Conservation (phyloP, 306 rosid genomes). For the Mimosa pudica region DNA sequence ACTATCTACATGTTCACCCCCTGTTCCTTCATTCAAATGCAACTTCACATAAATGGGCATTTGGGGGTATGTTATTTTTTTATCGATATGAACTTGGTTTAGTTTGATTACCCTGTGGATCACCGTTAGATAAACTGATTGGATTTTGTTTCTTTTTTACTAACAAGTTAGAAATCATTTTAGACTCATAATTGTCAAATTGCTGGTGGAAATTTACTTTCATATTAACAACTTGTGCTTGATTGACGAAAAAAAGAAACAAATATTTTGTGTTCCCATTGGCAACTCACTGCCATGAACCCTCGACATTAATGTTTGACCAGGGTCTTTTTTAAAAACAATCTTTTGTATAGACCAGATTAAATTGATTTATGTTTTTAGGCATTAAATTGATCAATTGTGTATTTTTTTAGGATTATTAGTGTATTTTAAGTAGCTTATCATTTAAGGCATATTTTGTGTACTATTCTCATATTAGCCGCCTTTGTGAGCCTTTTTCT, state of each 20-base stretch:
- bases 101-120: background rate
- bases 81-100: constrained; percentile 7
- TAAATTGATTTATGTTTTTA: background rate
- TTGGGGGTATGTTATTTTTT: constrained; percentile 74
- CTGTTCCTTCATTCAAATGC: constrained; percentile 97
- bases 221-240: background rate
- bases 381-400: background rate
- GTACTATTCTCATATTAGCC: background rate
- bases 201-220: background rate
- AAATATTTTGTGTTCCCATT: background rate
- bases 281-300: background rate
- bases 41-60: constrained; percentile 96
- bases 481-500: constrained; percentile 7
- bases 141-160: background rate
- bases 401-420: background rate
- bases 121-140: background rate
- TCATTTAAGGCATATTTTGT: background rate
- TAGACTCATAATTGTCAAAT: background rate
- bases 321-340: background rate
- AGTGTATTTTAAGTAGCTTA: background rate
- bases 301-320: background rate
- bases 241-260: no score
- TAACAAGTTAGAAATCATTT: background rate
- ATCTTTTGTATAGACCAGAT: background rate
- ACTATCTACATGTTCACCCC: constrained; percentile 77